Evolutionary conservation across 2,329 filamentous ascomycete genomes (phyloP), one percentile per base, ranked within the genome.

Genomic region (Aurifilum marmelostoma): DNA sequence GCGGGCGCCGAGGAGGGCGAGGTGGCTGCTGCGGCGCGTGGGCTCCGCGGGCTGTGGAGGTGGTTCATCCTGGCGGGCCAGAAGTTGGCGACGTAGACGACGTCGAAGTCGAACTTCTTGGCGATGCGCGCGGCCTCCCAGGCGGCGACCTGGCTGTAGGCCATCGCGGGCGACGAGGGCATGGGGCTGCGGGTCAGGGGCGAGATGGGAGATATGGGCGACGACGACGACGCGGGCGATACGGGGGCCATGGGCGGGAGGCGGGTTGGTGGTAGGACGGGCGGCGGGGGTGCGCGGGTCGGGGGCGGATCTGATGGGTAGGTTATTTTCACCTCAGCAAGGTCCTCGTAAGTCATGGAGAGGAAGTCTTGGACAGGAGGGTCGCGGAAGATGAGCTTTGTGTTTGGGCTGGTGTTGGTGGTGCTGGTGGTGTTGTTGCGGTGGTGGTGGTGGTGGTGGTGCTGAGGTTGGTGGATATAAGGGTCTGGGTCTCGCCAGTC

Each of bases 31-130:
- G 29, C 34, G 63, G 54, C n/a, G 66, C 67, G n/a, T 56, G 47
- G 47, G 18, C 66, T 41, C 67, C 58, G 58, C 9, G 67, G 69
- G 67, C 66, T 8, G 74, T 74, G 41, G 71, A 67, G 41, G 66
- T 67, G 69, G 64, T 73, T 72, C 71, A 75, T 74, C 50, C 75
- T 71, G 50, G 75, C 80, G 3, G 87, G 86, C 86, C 87, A 88
- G 18, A 89, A 77, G 71, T 85, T 88, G 71, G 88, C 83, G 39
- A 89, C 82, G 72, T 89, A 89, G 16, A 88, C 80, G 32, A 89
- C 79, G 72, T 88, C 85, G 65, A 89, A 88, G 66, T 85, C 81
- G 75, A 87, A 87, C 66, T 83, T 82, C 4, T 79, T 81, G 6
- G 87, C 87, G 52, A 89, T 86, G 41, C 84, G 80, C 1, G 85